Percentiles rank a stretch among this genome's conserved stretches.
Evolutionary conservation across 148 eudicot species (phyloP).

Genomic region (Rhododendron vialii): DNA sequence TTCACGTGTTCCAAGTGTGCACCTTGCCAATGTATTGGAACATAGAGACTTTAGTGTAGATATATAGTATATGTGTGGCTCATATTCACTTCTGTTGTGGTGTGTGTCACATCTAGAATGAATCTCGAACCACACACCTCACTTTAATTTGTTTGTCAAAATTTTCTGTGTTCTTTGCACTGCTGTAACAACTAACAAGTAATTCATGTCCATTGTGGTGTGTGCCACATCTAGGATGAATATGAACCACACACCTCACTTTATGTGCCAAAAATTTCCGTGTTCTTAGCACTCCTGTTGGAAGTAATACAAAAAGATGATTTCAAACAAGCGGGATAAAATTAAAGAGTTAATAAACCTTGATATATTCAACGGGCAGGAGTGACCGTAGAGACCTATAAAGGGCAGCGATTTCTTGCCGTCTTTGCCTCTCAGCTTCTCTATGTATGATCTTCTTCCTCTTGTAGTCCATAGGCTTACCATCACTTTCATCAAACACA

Average conservation of each 20-base stretch:
- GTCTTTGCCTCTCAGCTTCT: conserved; percentile 17
- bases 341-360: conserved; percentile 9
- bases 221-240: not conserved
- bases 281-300: no score
- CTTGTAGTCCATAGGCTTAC: not conserved
- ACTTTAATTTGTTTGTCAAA: not conserved
- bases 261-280: not conserved
- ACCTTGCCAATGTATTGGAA: not conserved
- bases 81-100: not conserved
- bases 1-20: not conserved
- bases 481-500: not conserved
- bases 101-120: not conserved
- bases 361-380: conserved; percentile 14
- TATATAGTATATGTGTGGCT: not conserved
- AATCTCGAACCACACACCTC: not conserved
- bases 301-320: not conserved
- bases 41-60: not conserved
- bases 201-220: not conserved
- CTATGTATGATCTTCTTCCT: conserved; percentile 10
- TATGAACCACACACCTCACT: not conserved
- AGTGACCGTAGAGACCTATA: conserved; percentile 11
- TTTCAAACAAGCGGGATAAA: not conserved
- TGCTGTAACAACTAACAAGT: not conserved
- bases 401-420: conserved; percentile 19
- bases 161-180: not conserved